A percentile compares a stretch with the other conserved stretches of the same genome.
Conservation (phyloP, 257 asterid species). For the Catharanthus roseus region DNA sequence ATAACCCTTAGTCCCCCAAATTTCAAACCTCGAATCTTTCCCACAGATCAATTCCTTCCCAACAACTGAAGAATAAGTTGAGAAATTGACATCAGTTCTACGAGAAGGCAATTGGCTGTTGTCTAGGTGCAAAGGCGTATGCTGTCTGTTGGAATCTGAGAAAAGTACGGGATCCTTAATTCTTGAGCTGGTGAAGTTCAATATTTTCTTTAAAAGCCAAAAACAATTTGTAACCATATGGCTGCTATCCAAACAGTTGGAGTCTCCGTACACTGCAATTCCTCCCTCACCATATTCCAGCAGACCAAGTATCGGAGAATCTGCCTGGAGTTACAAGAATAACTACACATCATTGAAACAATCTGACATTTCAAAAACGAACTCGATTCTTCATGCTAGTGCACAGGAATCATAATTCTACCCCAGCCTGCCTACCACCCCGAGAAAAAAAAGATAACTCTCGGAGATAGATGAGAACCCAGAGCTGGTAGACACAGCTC, state of each 20-base stretch:
- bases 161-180: conserved; percentile 71
- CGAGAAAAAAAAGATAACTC: no score
- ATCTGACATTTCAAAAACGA: background rate
- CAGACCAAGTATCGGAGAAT: conserved; percentile 92
- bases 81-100: conserved; percentile 88
- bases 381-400: background rate
- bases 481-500: background rate
- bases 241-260: conserved; percentile 98
- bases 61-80: conserved; percentile 68
- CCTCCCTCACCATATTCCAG: conserved; percentile 70
- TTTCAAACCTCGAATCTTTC: conserved; percentile 85
- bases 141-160: conserved; percentile 56
- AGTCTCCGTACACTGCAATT: conserved; percentile 86
- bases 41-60: conserved; percentile 71
- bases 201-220: conserved; percentile 83
- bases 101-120: conserved; percentile 77
- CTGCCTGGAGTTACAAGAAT: conserved; percentile 53
- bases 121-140: conserved; percentile 54
- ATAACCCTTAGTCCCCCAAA: conserved; percentile 89
- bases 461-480: no score
- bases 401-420: background rate
- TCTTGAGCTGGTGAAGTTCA: conserved; percentile 64
- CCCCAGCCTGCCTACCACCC: no score
- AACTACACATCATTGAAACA: background rate
- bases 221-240: conserved; percentile 97